Evolutionary conservation across 2,329 filamentous ascomycete genomes (phyloP).

Genomic region (Moelleriella libera): DNA sequence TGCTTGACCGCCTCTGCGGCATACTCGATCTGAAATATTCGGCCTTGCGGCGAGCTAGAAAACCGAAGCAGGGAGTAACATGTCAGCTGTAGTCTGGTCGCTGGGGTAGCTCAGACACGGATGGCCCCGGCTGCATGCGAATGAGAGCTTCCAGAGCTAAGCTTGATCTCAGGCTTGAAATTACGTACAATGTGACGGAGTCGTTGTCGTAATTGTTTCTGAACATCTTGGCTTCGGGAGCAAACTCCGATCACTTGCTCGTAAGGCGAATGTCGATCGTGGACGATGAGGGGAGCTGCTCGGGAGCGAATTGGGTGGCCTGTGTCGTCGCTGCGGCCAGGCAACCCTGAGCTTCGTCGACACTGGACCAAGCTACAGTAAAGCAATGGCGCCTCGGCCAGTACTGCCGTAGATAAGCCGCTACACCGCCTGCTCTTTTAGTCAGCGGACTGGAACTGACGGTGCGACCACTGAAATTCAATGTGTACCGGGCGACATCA

Average conservation of each 20-base stretch:
- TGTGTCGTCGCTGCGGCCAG: constrained; percentile 3
- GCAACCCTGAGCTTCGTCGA: constrained; percentile 11
- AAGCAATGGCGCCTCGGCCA: neutral
- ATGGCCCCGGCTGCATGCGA: too few species aligned
- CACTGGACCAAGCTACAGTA: constrained; percentile 3
- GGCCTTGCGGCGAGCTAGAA: constrained; percentile 88
- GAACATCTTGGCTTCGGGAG: constrained; percentile 57
- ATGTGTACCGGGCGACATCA: too few species aligned
- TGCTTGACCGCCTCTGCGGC: constrained; percentile 98
- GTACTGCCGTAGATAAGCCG: constrained; percentile 3
- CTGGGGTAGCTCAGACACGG: too few species aligned
- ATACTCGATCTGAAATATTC: constrained; percentile 99
- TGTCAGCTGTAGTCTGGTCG: constrained; percentile 3
- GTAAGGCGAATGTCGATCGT: constrained; percentile 3
- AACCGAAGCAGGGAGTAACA: neutral
- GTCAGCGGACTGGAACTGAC: neutral
- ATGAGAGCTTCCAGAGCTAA: too few species aligned
- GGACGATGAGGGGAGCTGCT: constrained; percentile 2
- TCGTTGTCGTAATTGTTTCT: constrained; percentile 99
- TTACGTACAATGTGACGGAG: constrained; percentile 89
- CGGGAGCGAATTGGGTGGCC: constrained; percentile 7
- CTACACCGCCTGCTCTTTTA: constrained; percentile 8
- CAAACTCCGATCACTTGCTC: neutral
- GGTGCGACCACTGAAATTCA: too few species aligned
- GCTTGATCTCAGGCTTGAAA: too few species aligned